Evolutionary conservation across 2,329 filamentous ascomycete genomes (phyloP).

Genomic region (Aspergillus ustus): DNA sequence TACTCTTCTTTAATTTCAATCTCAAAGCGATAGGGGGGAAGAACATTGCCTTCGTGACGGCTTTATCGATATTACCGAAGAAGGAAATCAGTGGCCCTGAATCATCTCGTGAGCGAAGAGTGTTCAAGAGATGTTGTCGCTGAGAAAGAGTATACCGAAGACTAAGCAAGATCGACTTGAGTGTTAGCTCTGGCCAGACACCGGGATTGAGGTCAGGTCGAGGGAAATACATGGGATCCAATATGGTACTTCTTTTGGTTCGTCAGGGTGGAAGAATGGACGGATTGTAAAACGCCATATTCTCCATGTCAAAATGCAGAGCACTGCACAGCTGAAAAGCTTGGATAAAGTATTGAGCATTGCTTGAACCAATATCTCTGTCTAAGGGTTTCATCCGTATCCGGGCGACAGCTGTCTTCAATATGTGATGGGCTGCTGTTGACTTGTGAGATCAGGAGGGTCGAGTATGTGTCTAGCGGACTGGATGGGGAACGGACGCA

Average conservation of each 20-base stretch:
- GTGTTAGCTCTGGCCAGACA: not conserved
- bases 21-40: not conserved
- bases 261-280: slow-evolving; percentile 4
- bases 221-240: slow-evolving; percentile 11
- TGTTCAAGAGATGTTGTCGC: not conserved
- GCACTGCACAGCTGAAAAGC: not conserved
- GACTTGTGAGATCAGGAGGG: not conserved
- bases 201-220: not conserved
- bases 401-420: not conserved
- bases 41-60: slow-evolving; percentile 1
- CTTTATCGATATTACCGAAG: slow-evolving; percentile 1
- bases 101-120: not conserved
- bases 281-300: slow-evolving; percentile 15
- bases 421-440: not conserved
- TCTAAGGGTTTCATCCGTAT: not conserved
- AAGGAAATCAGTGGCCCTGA: not conserved
- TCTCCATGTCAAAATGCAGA: slow-evolving; percentile 18
- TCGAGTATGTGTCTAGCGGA: not conserved
- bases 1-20: not conserved
- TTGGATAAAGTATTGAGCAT: not conserved
- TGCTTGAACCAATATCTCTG: not conserved
- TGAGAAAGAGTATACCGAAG: not conserved
- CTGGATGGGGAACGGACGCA: not conserved
- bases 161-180: slow-evolving; percentile 1
- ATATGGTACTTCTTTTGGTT: slow-evolving; percentile 5